A percentile compares a stretch with the other conserved stretches of the same genome.
Conservation (phyloP, 2,329 filamentous ascomycete genomes). For the Sporothrix phasma region DNA sequence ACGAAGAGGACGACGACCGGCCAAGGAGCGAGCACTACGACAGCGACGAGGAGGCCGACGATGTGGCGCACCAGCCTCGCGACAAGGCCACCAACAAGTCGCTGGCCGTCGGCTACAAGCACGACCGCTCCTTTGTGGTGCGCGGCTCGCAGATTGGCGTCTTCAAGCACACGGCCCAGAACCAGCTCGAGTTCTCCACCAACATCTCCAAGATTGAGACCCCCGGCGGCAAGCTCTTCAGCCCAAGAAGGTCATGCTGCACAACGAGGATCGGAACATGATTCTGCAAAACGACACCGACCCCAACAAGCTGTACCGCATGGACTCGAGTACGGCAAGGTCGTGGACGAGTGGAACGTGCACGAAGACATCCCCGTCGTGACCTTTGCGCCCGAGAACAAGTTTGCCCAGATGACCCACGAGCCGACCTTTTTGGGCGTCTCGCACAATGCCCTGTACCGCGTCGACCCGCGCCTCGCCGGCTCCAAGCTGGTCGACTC, state of each 20-base stretch:
- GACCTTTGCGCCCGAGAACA: constrained; percentile 89
- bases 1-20: constrained; percentile 48
- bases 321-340: constrained; percentile 98
- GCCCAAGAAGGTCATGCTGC: constrained; percentile 96
- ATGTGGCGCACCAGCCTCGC: constrained; percentile 59
- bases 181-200: constrained; percentile 89
- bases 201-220: constrained; percentile 95
- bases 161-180: constrained; percentile 91
- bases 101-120: constrained; percentile 91
- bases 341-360: constrained; percentile 97
- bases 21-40: constrained; percentile 47
- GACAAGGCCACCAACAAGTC: constrained; percentile 81
- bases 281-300: constrained; percentile 75
- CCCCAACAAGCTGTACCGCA: constrained; percentile 85
- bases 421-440: constrained; percentile 93
- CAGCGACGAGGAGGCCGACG: constrained; percentile 60
- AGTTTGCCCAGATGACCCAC: constrained; percentile 94
- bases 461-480: constrained; percentile 79
- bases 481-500: constrained; percentile 89
- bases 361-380: constrained; percentile 92
- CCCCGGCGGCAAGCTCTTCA: constrained; percentile 76
- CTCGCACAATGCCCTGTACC: constrained; percentile 85
- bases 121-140: constrained; percentile 93
- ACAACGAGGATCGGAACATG: constrained; percentile 81
- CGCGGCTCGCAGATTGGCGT: constrained; percentile 97